Base-by-base conservation (phyloP, 1,139 yeast genomes). In the Yamadazyma blattariae region DNA sequence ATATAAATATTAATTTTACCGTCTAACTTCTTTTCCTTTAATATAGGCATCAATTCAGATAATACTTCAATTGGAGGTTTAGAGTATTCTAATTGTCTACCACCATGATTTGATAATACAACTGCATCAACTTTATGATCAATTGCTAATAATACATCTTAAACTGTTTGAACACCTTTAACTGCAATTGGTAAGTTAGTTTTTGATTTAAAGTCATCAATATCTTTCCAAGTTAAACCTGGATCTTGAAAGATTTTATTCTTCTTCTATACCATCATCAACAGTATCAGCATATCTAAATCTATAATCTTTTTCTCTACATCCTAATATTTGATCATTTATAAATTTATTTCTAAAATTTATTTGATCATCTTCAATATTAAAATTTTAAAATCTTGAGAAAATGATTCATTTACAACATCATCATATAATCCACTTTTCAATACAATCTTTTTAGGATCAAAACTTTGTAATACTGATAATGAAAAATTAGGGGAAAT, bases 31-130 rank as follows among this genome's bases (percentile, higher is more conserved):
- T 47, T 50, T 30, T 61, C 53, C 34, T 64, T 67, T 33, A 73
- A 58, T 10, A 66, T 51, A 7, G 67, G 66, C 47, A 64, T 59
- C 12, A 71, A 57, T 37, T 74, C 78, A 2, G 74, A 73, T 35
- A 75, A 57, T 5, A 73, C 67, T 46, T 73, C 71, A 29, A 75
- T 54, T 1, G 80, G 71, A 0, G 79, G 64, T 36, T 66, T 60
- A 2, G 77, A 58, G 28, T 61, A 69, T 36, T 75, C 81, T 37
- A 75, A 53, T 38, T 75, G 78, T 39, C 81, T 58, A 13, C 81
- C 81, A 14, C 81, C 81, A 48, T 75, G 80, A 45, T 75, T 75
- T 7, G 80, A 74, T 22, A 75, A 56, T 7, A 75, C 67, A 14
- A 74, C 71, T 4, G 76, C 82, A 30, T 69, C 67, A 24, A 67